Base-by-base conservation (phyloP, 1,284 basidiomycete genomes). In the Irpex lacteus region DNA sequence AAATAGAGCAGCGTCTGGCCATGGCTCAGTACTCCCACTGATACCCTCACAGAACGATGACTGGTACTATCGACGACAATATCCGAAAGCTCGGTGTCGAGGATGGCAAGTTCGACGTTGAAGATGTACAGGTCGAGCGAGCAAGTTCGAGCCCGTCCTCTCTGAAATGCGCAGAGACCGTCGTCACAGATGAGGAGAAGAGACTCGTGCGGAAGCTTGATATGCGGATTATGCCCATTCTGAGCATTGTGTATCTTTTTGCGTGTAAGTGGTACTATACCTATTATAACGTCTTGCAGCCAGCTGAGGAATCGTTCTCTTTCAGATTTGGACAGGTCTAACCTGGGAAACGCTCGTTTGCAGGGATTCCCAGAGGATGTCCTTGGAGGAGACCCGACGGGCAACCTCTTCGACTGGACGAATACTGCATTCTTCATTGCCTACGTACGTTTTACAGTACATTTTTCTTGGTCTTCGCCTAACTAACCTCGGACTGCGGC, bases 361-460 rank as follows among this genome's bases (percentile, higher is more conserved):
- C 88, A 87, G 73, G 85, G 85, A 3, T 74, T 90, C 6, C 80
- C 85, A 0, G 70, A 81, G 36, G 88, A 89, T 63, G 74, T 54
- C 11, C 53, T 54, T 34, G 53, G 53, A 54, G 53, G 90, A 1
- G 90, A 92, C 69, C 81, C 82, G 6, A 86, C 85, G 0, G 90
- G 90, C 2, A 68, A 80, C 15, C 76, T 85, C 19, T 92, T 89
- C 69, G 89, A 90, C 70, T 91, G 89, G 90, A 76, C 90, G 60
- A 89, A 86, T 64, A 89, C 91, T 0, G 81, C 82, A 2, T 92
- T 92, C 74, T 92, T 87, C 75, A 85, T 92, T 74, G 85, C 90
- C 64, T 92, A 91, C 70, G 90, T 89, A 66, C 60, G 85, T 19
- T 13, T 26, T 47, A 38, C 21, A 19, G 5, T 4, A 3, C 4